Conservation (phyloP, 345 rosid genomes). For the Citrus mangshanensis region DNA sequence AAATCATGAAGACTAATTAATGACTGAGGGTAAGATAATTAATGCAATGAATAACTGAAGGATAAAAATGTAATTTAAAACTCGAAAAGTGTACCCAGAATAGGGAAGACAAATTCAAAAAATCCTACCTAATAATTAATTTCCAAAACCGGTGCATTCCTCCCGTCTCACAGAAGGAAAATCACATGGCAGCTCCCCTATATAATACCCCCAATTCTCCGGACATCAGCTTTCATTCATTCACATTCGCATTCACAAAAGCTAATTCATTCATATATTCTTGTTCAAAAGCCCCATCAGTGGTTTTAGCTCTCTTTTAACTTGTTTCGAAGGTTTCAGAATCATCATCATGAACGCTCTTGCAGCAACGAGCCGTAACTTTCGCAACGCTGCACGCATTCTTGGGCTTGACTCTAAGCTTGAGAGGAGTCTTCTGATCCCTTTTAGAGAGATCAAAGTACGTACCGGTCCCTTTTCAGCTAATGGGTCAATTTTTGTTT, state of each 20-base stretch:
- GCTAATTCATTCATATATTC: not conserved
- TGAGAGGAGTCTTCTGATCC: slow-evolving; percentile 84
- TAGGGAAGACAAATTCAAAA: not conserved
- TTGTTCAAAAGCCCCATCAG: not conserved
- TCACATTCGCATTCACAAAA: not conserved
- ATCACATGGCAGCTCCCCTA: not conserved
- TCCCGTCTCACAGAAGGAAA: not conserved
- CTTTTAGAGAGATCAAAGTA: slow-evolving; percentile 95
- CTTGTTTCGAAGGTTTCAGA: not conserved
- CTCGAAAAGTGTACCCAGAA: fast-evolving
- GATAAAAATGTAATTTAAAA: too few species aligned
- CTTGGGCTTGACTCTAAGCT: slow-evolving; percentile 92
- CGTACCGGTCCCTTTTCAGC: not conserved
- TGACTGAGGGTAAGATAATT: too few species aligned
- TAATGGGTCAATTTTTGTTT: not conserved
- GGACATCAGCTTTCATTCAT: not conserved
- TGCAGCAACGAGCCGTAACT: slow-evolving; percentile 91
- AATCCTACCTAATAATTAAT: not conserved
- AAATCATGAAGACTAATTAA: too few species aligned
- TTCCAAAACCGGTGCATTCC: not conserved
- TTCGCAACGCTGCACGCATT: slow-evolving; percentile 80
- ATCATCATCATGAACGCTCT: slow-evolving; percentile 69
- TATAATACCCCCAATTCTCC: not conserved
- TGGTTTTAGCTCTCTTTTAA: not conserved
- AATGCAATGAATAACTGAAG: too few species aligned